Percentiles rank a stretch among this genome's conserved stretches.
These are phyloP conservation scores for Magnolia officinalis DNA, from an alignment of 164 flowering plant genomes.

Conservation along the genomic window DNA sequence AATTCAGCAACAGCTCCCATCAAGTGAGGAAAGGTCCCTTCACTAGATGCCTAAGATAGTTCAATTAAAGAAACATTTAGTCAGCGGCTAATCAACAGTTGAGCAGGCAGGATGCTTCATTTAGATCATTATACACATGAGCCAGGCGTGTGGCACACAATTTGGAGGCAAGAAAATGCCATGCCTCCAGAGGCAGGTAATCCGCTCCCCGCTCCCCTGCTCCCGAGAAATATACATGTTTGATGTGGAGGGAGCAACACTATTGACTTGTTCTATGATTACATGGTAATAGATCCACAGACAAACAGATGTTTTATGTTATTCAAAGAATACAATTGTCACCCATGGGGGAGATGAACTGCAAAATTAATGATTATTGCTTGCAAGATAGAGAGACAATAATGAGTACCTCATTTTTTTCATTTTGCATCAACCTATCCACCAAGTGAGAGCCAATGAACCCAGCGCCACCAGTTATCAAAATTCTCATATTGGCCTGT, in stretches of 20 bases:
- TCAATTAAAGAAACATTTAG: too few relatives aligned
- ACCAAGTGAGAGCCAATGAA: constrained; percentile 94
- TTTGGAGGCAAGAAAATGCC: background rate
- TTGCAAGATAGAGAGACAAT: background rate
- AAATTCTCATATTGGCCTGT: constrained; percentile 70
- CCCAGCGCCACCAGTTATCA: constrained; percentile 98
- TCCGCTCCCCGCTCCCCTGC: background rate
- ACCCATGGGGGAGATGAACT: background rate
- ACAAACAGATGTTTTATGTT: background rate
- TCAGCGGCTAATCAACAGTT: background rate
- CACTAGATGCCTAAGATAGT: background rate
- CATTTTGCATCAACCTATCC: constrained; percentile 77
- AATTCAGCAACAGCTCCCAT: background rate
- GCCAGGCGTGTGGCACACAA: background rate
- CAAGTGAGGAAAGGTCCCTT: background rate
- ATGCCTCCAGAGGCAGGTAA: background rate
- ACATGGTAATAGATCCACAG: background rate
- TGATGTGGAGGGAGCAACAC: background rate
- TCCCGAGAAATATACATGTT: background rate
- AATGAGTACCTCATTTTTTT: constrained; percentile 64
- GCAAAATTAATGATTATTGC: background rate
- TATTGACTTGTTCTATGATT: background rate
- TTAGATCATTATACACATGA: too few relatives aligned
- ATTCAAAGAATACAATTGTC: background rate
- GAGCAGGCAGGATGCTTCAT: background rate